Conservation (phyloP, 345 rosid species). For the Limnanthes douglasii region DNA sequence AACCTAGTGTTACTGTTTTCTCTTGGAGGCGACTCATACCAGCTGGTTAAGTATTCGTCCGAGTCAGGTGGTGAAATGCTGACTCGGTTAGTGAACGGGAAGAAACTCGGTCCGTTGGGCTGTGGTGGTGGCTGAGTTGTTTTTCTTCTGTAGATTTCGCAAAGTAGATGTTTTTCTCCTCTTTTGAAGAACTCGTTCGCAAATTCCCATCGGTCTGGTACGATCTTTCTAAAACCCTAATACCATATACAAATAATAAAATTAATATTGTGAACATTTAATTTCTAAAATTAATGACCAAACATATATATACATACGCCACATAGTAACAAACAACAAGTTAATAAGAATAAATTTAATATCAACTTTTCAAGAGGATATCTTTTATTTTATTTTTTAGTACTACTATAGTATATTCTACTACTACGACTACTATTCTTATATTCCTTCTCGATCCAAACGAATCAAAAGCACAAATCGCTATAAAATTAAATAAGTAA, state of each 20-base stretch:
- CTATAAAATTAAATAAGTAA: neutral
- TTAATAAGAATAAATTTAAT: too few species aligned
- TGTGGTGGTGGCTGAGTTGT: conserved; percentile 56
- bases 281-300: too few species aligned
- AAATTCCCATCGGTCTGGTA: conserved; percentile 97
- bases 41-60: conserved; percentile 31
- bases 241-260: neutral
- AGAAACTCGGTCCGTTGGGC: conserved; percentile 25
- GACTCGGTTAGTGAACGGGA: conserved; percentile 36
- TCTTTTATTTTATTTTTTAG: too few species aligned
- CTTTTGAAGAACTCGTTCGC: conserved; percentile 86
- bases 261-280: too few species aligned
- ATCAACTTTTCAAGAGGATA: too few species aligned
- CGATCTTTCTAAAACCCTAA: conserved; percentile 96
- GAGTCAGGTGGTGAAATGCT: conserved; percentile 41
- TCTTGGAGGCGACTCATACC: conserved; percentile 56
- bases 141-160: conserved; percentile 89
- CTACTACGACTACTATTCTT: too few species aligned
- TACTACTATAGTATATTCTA: too few species aligned
- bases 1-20: conserved; percentile 7
- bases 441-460: too few species aligned
- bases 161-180: conserved; percentile 86
- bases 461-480: conserved; percentile 5
- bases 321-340: too few species aligned
- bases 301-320: too few species aligned